phyloP scores from a whole-genome alignment of 129 eudicot species.

The sunflower (Helianthus annuus) region HanXRQr2.0-SUNRISE NC_035438.2:118716609-118717108 shows the following conservation, averaged over 20 bases:
- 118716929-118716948: no score
- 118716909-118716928: no score
- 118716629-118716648: not conserved
- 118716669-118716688: not conserved
- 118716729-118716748: conserved; percentile 5
- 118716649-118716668: not conserved
- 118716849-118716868: conserved; percentile 18
- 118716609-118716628: not conserved
- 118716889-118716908: no score
- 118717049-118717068: no score
- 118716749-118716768: conserved; percentile 24
- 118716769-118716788: conserved; percentile 14
- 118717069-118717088: no score
- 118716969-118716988: no score
- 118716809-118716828: conserved; percentile 23
- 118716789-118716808: conserved; percentile 24
- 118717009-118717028: no score
- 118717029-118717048: no score
- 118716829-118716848: conserved; percentile 28
- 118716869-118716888: not conserved
- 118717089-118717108: no score
- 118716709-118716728: not conserved
- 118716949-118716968: no score
- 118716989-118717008: no score
- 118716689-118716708: not conserved